These are phyloP conservation scores for Aquilaria yunnanensis DNA, from an alignment of 345 rosid genomes.

Conservation along the genomic window DNA sequence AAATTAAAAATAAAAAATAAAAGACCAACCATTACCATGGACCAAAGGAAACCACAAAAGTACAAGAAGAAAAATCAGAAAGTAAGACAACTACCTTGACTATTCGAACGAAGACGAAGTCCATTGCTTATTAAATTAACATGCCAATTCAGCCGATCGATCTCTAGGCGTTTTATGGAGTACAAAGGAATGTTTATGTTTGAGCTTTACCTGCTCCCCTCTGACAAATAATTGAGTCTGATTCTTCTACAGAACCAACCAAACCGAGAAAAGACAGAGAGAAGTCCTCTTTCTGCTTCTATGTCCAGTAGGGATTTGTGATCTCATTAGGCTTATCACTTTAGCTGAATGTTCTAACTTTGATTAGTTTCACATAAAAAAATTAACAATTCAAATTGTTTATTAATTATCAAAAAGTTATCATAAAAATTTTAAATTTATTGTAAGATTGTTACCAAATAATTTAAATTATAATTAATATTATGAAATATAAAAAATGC, in stretches of 20 bases:
- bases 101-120: neutral
- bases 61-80: no score
- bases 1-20: no score
- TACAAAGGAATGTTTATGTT: slow-evolving; percentile 3
- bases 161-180: slow-evolving; percentile 5
- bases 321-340: slow-evolving; percentile 14
- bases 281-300: slow-evolving; percentile 12
- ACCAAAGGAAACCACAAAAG: no score
- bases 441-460: no score
- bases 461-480: no score
- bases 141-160: slow-evolving; percentile 24
- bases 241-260: slow-evolving; percentile 22
- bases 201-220: slow-evolving; percentile 5
- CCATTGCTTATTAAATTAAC: slow-evolving; percentile 10
- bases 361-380: slow-evolving; percentile 20
- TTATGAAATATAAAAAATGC: no score
- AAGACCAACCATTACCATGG: no score
- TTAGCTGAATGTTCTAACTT: slow-evolving; percentile 16
- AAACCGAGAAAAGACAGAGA: slow-evolving; percentile 30
- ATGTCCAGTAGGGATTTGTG: slow-evolving; percentile 13
- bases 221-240: neutral
- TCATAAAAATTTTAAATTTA: no score
- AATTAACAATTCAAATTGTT: no score
- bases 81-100: no score
- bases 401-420: no score